Conservation (phyloP, 306 rosid species). For the Gillenia trifoliata region DNA sequence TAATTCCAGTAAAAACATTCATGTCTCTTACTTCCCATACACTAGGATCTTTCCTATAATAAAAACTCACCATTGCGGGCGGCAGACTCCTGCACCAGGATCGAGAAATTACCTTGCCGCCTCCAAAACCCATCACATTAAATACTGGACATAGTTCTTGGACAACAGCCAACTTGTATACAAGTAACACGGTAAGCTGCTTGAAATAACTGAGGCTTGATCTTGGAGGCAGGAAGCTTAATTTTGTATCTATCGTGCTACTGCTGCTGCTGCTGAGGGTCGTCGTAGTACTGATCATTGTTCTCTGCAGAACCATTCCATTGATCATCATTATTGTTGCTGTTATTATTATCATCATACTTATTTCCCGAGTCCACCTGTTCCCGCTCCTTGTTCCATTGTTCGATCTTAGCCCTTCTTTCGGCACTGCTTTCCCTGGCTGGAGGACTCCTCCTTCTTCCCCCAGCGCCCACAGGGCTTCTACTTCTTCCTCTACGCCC, state of each 20-base stretch:
- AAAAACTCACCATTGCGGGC: conserved; percentile 5
- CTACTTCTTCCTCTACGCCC: conserved; percentile 75
- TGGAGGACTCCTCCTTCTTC: conserved; percentile 66
- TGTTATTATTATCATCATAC: conserved; percentile 26
- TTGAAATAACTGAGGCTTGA: conserved; percentile 18
- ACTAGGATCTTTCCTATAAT: not conserved
- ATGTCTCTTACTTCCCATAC: conserved; percentile 5
- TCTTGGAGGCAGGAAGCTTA: conserved; percentile 29
- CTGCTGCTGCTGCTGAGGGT: conserved; percentile 42
- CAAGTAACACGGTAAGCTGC: conserved; percentile 29
- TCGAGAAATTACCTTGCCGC: conserved; percentile 9
- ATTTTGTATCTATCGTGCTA: conserved; percentile 18
- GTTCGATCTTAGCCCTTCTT: conserved; percentile 94
- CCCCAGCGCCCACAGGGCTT: conserved; percentile 77
- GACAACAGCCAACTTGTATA: conserved; percentile 40
- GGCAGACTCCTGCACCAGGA: conserved; percentile 6
- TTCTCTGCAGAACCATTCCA: conserved; percentile 39
- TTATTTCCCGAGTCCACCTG: conserved; percentile 37
- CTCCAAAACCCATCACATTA: conserved; percentile 19
- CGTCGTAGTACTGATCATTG: conserved; percentile 40
- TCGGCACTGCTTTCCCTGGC: conserved; percentile 87
- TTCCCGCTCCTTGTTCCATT: conserved; percentile 92
- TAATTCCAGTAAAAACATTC: not conserved
- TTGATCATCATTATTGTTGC: conserved; percentile 34
- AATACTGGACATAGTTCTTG: conserved; percentile 23